These are phyloP conservation scores for Nadsonia commutata DNA, from an alignment of 1,139 yeast species.

Conservation along the genomic window DNA sequence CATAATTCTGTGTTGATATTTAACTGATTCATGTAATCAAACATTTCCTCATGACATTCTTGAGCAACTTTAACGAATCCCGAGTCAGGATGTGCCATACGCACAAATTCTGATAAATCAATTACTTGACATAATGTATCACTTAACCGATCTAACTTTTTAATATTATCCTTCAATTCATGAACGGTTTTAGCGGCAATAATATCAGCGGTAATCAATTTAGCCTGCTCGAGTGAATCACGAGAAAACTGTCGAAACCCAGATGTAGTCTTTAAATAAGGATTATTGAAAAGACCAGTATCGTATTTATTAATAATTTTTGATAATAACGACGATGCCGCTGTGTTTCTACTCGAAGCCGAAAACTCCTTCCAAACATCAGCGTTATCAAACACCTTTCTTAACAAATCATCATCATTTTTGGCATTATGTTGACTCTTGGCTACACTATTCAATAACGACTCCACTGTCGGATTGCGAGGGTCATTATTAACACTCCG, in stretches of 20 bases:
- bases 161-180: constrained; percentile 36
- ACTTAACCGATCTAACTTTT: constrained; percentile 67
- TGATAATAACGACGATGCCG: constrained; percentile 1
- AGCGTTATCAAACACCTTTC: constrained; percentile 4
- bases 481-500: too few species aligned
- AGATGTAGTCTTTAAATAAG: constrained; percentile 48
- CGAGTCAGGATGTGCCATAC: constrained; percentile 73
- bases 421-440: too few species aligned
- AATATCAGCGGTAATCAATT: constrained; percentile 42
- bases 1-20: constrained; percentile 75
- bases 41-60: constrained; percentile 74
- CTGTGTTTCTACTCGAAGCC: neutral
- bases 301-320: constrained; percentile 3
- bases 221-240: constrained; percentile 49
- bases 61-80: constrained; percentile 72
- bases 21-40: constrained; percentile 83
- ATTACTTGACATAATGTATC: constrained; percentile 85
- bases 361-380: constrained; percentile 6
- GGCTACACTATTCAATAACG: too few species aligned
- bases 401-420: constrained; percentile 2
- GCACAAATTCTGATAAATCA: constrained; percentile 82
- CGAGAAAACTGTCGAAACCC: constrained; percentile 59
- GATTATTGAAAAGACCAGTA: constrained; percentile 65
- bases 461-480: too few species aligned
- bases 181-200: constrained; percentile 26